phyloP scores from a whole-genome alignment of 106 monocot species.

The Dendrobium nobile region DNA sequence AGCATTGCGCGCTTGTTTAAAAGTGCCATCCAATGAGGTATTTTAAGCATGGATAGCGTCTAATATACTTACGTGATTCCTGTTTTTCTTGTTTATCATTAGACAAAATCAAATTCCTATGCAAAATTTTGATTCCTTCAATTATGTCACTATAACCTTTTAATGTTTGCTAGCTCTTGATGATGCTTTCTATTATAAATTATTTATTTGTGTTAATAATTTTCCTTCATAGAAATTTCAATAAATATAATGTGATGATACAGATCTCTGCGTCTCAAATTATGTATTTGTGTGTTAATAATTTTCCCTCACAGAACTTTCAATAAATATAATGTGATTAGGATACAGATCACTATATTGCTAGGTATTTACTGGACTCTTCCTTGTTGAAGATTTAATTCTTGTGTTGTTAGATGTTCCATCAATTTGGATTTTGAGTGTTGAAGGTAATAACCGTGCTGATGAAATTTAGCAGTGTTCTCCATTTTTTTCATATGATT shows the following conservation, averaged over 20 bases:
- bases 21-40: constrained; percentile 87
- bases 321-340: background rate
- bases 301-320: background rate
- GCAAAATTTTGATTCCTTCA: background rate
- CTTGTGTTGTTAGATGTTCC: background rate
- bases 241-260: background rate
- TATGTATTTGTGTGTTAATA: background rate
- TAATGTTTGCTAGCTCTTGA: background rate
- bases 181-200: background rate
- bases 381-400: background rate
- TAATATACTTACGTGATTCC: too few relatives aligned
- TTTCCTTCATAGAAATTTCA: background rate
- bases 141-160: background rate
- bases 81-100: background rate
- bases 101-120: background rate
- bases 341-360: background rate
- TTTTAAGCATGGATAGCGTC: background rate
- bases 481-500: background rate
- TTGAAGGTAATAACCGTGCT: too few relatives aligned
- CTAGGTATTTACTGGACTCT: background rate
- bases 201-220: background rate
- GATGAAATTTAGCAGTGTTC: background rate
- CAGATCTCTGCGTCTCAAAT: background rate
- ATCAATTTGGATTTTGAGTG: background rate
- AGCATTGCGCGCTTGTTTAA: constrained; percentile 79